Conservation (phyloP, 257 asterid species). For the Mentha longifolia region DNA sequence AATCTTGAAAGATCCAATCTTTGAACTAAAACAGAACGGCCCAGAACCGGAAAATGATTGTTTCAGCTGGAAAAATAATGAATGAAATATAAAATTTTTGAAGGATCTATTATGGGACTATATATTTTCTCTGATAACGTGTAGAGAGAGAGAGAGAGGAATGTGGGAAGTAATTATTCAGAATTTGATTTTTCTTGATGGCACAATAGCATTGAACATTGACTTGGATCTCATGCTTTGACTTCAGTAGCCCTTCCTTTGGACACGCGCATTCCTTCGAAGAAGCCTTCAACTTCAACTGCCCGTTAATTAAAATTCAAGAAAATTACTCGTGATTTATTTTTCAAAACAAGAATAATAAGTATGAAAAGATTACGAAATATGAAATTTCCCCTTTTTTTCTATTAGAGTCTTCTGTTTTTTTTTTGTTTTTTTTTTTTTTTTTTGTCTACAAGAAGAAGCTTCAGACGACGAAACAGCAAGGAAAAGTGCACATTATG, state of each 20-base stretch:
- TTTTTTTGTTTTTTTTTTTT: too few species aligned
- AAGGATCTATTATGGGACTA: slow-evolving; percentile 16
- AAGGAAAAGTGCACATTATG: background rate
- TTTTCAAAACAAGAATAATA: background rate
- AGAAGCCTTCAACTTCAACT: slow-evolving; percentile 34
- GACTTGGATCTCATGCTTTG: slow-evolving; percentile 60
- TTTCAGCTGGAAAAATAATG: slow-evolving; percentile 33
- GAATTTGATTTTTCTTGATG: slow-evolving; percentile 48
- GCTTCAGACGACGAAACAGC: slow-evolving; percentile 24
- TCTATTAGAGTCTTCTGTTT: slow-evolving; percentile 19
- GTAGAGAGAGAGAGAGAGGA: slow-evolving; percentile 15
- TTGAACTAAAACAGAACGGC: slow-evolving; percentile 26
- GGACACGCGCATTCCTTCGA: slow-evolving; percentile 32
- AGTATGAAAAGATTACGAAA: background rate
- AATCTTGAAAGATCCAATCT: slow-evolving; percentile 42
- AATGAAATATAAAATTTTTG: background rate
- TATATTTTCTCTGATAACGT: slow-evolving; percentile 2
- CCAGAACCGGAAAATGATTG: slow-evolving; percentile 22
- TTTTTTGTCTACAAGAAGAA: slow-evolving; percentile 15
- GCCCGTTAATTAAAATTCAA: background rate
- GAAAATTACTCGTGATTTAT: too few species aligned
- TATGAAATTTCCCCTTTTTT: background rate
- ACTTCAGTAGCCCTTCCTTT: slow-evolving; percentile 32
- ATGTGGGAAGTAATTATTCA: slow-evolving; percentile 37
- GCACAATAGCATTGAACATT: slow-evolving; percentile 74